Evolutionary conservation across 2,329 filamentous ascomycete species (phyloP).

Genomic region (Ophiostoma quercus): DNA sequence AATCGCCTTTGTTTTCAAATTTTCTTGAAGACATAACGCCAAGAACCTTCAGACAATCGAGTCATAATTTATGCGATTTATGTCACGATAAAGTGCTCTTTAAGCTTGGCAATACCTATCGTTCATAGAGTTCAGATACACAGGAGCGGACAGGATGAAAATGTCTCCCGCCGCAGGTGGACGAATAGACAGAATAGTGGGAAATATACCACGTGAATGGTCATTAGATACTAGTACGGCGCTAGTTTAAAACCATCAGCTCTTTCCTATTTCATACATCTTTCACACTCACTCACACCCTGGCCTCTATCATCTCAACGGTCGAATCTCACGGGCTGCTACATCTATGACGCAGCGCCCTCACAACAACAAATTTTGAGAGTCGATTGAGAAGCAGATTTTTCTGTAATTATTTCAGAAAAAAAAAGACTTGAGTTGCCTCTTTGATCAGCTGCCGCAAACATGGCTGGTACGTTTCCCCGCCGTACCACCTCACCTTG

Average conservation of each 20-base stretch:
- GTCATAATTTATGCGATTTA: too few relatives aligned
- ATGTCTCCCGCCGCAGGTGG: too few relatives aligned
- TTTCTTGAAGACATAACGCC: too few relatives aligned
- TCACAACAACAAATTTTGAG: background rate
- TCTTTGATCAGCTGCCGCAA: background rate
- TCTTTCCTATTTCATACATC: slow-evolving; percentile 13
- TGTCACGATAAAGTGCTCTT: too few relatives aligned
- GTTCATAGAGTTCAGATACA: too few relatives aligned
- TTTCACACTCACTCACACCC: slow-evolving; percentile 11
- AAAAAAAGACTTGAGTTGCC: background rate
- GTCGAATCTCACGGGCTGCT: background rate
- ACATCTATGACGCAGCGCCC: background rate
- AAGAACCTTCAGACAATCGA: too few relatives aligned
- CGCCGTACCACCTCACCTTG: slow-evolving; percentile 2
- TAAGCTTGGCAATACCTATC: too few relatives aligned
- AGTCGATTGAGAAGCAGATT: background rate
- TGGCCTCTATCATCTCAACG: background rate
- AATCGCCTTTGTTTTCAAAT: too few relatives aligned
- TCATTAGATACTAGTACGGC: background rate
- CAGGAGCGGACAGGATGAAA: too few relatives aligned
- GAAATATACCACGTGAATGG: too few relatives aligned
- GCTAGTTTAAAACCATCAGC: slow-evolving; percentile 11
- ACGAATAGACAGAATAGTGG: too few relatives aligned
- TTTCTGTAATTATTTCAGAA: background rate
- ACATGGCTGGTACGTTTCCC: background rate